Percentiles rank a stretch among this genome's conserved stretches.
phyloP scores from a whole-genome alignment of 306 rosid genomes.

The Geum urbanum region DNA sequence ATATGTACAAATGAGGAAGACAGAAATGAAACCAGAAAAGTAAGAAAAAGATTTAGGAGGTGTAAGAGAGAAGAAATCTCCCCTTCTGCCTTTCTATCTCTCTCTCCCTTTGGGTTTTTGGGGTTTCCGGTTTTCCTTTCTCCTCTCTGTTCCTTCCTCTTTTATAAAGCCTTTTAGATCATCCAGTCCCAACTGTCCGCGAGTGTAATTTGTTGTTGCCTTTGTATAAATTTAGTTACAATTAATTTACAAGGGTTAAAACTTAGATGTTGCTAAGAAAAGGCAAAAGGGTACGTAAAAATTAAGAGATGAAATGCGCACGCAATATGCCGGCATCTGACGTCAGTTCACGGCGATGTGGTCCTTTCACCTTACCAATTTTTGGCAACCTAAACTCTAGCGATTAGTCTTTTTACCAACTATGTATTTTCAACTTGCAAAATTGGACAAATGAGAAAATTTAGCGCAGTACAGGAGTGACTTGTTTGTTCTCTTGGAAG shows the following conservation, averaged over 20 bases:
- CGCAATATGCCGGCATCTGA: not conserved
- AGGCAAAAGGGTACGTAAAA: not conserved
- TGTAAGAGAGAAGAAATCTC: not conserved
- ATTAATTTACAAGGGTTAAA: not conserved
- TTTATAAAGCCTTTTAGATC: conserved; percentile 31
- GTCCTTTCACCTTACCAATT: conserved; percentile 1
- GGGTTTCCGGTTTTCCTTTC: conserved; percentile 3
- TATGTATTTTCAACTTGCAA: no score
- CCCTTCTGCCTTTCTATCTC: not conserved
- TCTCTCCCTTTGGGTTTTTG: conserved; percentile 8
- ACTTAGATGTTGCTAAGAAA: not conserved
- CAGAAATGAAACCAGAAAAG: conserved; percentile 7
- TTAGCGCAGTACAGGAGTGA: not conserved
- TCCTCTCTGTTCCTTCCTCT: conserved; percentile 12
- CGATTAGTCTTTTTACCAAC: not conserved
- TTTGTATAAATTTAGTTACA: conserved; percentile 4
- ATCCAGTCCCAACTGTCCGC: conserved; percentile 27
- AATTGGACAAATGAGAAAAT: not conserved
- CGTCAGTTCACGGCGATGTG: not conserved
- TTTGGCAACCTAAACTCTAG: not conserved
- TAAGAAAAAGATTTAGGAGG: not conserved
- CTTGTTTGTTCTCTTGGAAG: not conserved
- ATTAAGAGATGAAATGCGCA: not conserved
- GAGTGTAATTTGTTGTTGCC: conserved; percentile 17
- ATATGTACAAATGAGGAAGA: conserved; percentile 24